Evolutionary conservation across 1,284 basidiomycete genomes (phyloP), one percentile per base, ranked within the genome.

Genomic region (Taiwanofungus camphoratus): DNA sequence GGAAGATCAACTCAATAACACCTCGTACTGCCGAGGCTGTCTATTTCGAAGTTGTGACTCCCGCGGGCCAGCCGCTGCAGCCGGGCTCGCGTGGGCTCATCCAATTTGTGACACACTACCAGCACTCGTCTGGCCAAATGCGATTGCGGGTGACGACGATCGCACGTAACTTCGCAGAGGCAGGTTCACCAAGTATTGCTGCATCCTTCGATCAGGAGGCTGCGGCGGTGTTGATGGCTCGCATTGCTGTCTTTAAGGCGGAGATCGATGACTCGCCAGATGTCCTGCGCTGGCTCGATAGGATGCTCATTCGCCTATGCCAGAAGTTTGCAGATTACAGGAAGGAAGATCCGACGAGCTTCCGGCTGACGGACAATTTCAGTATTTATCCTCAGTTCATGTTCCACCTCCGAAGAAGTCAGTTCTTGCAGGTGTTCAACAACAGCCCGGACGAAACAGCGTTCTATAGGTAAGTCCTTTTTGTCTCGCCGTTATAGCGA

Each of bases 331-430:
- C 96, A 44, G 94, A 98, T 64, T 99, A 99, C 64, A 75, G 93
- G 59, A 99, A 99, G 70, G 96, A 99, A 67, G 96, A 99, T 61
- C 91, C 95, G 3, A 82, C 86, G 39, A 91, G 86, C 64, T 99
- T 99, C 79, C 76, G 93, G 52, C 73, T 99, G 52, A 76, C 82
- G 48, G 93, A 97, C 59, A 95, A 95, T 66, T 99, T 99, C 68
- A 92, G 89, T 64, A 99, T 99, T 59, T 99, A 99, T 67, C 96
- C 96, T 24, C 96, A 99, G 65, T 99, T 99, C 74, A 99, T 99
- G 96, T 99, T 99, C 86, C 96, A 99, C 68, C 68, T 99, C 49
- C 79, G 96, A 46, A 73, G 96, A 62, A 92, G 89, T 73, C 95
- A 99, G 69, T 99, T 99, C 75, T 74, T 99, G 64, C 96, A 99